phyloP scores from a whole-genome alignment of 768 basidiomycete species.

The Trametes punicea region DNA sequence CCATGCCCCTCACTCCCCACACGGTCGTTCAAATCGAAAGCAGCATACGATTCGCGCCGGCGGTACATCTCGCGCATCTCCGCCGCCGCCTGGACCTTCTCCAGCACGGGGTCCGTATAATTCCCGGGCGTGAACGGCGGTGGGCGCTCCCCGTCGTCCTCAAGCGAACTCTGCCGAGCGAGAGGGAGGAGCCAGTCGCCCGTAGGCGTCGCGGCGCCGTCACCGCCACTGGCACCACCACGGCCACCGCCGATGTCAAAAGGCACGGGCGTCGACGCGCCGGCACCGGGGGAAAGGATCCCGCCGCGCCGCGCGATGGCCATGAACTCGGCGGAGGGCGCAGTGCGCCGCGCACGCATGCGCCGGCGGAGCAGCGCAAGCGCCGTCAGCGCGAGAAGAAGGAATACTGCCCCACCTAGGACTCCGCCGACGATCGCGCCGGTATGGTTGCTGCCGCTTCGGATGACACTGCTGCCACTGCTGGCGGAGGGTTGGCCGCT shows the following conservation, averaged over 20 bases:
- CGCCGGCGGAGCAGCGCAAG: conserved; percentile 42
- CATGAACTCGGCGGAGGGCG: conserved; percentile 59
- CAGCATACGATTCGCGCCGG: not conserved
- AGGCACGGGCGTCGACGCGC: not conserved
- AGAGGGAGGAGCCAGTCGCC: not conserved
- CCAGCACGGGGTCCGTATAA: conserved; percentile 23
- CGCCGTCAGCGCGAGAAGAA: conserved; percentile 32
- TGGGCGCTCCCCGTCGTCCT: conserved; percentile 12
- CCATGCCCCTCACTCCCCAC: not conserved
- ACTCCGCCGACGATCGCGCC: conserved; percentile 55
- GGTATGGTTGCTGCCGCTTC: conserved; percentile 12
- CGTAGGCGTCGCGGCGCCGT: not conserved
- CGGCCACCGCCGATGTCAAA: not conserved
- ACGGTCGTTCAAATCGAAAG: not conserved
- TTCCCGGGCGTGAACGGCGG: conserved; percentile 24
- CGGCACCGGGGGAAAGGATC: not conserved
- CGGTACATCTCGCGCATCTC: conserved; percentile 7
- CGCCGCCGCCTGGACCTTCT: conserved; percentile 22
- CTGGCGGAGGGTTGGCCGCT: not conserved
- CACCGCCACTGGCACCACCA: not conserved
- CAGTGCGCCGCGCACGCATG: conserved; percentile 35
- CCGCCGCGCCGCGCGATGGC: conserved; percentile 3
- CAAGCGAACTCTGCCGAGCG: conserved; percentile 11
- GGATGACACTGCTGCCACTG: not conserved
- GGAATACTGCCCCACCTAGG: conserved; percentile 44